These are phyloP conservation scores for Populus hybrid DNA, from an alignment of 441 rosid species.

Conservation along the genomic window DNA sequence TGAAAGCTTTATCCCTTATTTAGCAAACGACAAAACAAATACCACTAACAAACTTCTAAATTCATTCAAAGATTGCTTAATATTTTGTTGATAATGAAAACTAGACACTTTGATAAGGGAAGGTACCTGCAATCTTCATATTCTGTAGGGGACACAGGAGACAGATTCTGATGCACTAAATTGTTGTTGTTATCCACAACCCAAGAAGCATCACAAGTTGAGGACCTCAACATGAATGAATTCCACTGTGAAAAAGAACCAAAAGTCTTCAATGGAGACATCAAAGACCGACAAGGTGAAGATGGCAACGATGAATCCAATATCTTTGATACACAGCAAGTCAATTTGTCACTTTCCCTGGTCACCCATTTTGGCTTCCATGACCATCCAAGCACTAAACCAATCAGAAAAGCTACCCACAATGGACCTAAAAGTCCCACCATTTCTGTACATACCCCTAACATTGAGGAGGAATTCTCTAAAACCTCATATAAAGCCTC, in stretches of 20 bases:
- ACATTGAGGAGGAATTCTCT: constrained; percentile 5
- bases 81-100: neutral
- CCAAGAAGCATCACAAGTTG: constrained; percentile 19
- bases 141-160: constrained; percentile 14
- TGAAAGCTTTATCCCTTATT: neutral
- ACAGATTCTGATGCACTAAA: neutral
- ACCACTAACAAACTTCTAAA: neutral
- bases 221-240: constrained; percentile 21
- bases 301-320: constrained; percentile 37
- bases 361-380: constrained; percentile 74
- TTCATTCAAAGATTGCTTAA: neutral
- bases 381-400: constrained; percentile 58
- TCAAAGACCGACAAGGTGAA: neutral
- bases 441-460: constrained; percentile 27
- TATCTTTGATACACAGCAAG: constrained; percentile 31
- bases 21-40: neutral
- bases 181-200: constrained; percentile 4
- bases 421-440: constrained; percentile 29
- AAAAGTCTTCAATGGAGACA: constrained; percentile 38
- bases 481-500: neutral
- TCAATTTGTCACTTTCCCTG: constrained; percentile 17
- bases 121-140: constrained; percentile 36
- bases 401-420: constrained; percentile 56
- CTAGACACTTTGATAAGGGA: neutral
- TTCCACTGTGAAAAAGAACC: constrained; percentile 47